These are phyloP conservation scores for Tolypocladium cylindrosporum DNA, from an alignment of 2,329 filamentous ascomycete genomes.

Conservation along the genomic window DNA sequence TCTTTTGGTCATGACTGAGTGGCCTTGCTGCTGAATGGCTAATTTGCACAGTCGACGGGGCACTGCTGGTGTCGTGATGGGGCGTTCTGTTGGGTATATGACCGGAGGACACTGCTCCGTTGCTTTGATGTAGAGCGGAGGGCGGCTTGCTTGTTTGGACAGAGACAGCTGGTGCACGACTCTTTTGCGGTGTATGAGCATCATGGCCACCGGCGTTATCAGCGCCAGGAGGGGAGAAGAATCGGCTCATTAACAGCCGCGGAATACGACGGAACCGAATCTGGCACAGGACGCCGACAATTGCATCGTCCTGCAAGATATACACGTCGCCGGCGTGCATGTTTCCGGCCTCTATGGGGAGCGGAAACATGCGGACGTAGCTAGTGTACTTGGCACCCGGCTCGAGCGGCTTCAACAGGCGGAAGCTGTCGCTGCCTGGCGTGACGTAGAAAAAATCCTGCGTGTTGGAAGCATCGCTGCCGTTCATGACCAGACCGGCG, in stretches of 20 bases:
- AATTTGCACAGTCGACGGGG: too few species aligned
- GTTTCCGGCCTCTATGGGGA: conserved; percentile 25
- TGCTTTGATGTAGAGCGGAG: too few species aligned
- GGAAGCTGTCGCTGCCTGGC: conserved; percentile 44
- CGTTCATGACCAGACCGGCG: conserved; percentile 48
- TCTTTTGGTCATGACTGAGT: too few species aligned
- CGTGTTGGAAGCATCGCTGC: conserved; percentile 43
- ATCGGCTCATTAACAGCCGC: conserved; percentile 54
- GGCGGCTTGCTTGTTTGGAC: too few species aligned
- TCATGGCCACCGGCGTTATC: too few species aligned
- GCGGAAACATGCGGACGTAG: conserved; percentile 47
- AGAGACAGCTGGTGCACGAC: too few species aligned
- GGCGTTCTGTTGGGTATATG: too few species aligned
- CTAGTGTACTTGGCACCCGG: conserved; percentile 38
- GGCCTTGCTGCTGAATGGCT: too few species aligned
- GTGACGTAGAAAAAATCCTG: conserved; percentile 43
- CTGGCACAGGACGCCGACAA: conserved; percentile 39
- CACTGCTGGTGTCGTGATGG: too few species aligned
- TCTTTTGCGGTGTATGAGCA: too few species aligned
- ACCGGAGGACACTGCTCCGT: too few species aligned
- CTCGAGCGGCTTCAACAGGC: conserved; percentile 37
- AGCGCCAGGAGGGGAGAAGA: conserved; percentile 36
- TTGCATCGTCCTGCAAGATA: conserved; percentile 39
- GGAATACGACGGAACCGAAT: conserved; percentile 59
- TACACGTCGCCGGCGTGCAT: conserved; percentile 42